Evolutionary conservation across 768 basidiomycete species (phyloP), one percentile per base, ranked within the genome.

Genomic region (Termitomyces sp.): DNA sequence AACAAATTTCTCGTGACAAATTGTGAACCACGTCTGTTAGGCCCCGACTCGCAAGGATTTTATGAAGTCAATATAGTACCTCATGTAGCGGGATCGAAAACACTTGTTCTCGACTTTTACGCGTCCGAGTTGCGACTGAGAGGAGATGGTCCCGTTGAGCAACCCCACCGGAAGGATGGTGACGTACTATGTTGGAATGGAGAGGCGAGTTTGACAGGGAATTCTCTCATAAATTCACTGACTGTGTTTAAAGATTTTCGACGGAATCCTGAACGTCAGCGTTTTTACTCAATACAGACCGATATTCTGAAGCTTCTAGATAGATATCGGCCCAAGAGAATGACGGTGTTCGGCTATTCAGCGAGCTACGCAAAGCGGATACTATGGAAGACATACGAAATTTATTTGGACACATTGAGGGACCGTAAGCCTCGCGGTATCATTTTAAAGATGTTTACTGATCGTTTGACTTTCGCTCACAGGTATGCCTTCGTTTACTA

Each of bases 111-210:
- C 22, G 74, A 80, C 18, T 85, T 91, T 58, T 89, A 84, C 66
- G 85, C 83, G 1, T 91, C 91, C 0, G 90, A 93, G 65, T 78
- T 95, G 53, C 79, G 82, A 55, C 70, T 95, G 50, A 76, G 93
- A 59, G 93, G 93, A 1, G 63, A 66, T 9, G 63, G 71, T 10
- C 75, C 76, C 0, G 69, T 92, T 16, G 68, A 77, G 2, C 93
- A 95, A 67, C 93, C 93, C 27, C 90, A 93, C 66, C 64, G 71
- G 14, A 61, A 70, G 34, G 75, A 74, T 14, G 83, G 80, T 7
- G 78, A 86, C 65, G 66, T 90, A 3, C 70, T 94, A 27, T 92
- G 90, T 65, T 94, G 89, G 88, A 93, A 92, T 65, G 92, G 93
- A 59, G 90, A 94, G 76, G 90, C 26, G 47, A 57, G 61, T 86